Percentiles rank a stretch among this genome's conserved stretches.
Conservation (phyloP, 73 alveolate species). For the Uronychia binucleata region DNA sequence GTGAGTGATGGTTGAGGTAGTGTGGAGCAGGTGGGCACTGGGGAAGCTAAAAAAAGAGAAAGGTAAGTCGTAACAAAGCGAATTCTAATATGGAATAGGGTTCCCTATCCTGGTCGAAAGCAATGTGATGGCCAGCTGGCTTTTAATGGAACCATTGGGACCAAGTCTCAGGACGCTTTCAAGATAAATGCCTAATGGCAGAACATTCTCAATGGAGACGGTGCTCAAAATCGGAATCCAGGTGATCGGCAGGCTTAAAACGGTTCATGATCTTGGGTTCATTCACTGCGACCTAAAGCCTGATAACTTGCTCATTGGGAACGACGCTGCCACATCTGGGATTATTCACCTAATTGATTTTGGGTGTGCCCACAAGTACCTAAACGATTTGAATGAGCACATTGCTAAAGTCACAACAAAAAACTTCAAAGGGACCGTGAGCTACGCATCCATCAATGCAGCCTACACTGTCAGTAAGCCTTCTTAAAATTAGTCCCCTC, state of each 20-base stretch:
- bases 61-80: neutral
- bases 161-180: neutral
- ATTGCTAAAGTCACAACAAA: neutral
- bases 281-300: constrained; percentile 32
- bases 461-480: neutral
- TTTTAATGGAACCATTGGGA: neutral
- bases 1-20: too few species aligned
- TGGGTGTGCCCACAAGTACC: neutral
- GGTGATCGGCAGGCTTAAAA: constrained; percentile 8
- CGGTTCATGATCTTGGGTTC: constrained; percentile 17
- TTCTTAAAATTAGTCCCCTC: neutral
- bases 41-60: neutral
- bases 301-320: constrained; percentile 24
- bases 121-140: neutral
- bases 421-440: neutral
- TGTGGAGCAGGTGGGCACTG: too few species aligned
- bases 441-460: neutral
- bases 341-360: neutral
- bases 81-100: neutral
- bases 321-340: neutral
- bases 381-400: neutral
- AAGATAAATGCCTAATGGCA: neutral
- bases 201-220: neutral
- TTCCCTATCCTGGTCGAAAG: neutral
- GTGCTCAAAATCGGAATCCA: neutral